Evolutionary conservation across 352 stramenopile species (phyloP).

Genomic region (Phytophthora sansomeana): DNA sequence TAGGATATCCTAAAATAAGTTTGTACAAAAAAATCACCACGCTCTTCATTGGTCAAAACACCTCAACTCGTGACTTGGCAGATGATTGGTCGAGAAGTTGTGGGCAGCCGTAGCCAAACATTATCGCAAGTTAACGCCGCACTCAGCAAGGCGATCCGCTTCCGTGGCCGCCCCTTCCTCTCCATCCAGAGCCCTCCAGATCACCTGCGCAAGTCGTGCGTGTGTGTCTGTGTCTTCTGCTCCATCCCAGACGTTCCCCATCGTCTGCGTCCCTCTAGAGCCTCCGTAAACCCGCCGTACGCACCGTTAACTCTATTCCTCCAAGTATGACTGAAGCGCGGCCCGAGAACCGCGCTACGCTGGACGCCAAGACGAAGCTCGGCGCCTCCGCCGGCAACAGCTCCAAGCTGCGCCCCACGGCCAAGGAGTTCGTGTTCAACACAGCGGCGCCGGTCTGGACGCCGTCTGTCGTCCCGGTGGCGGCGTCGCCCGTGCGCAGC

Average conservation of each 20-base stretch:
- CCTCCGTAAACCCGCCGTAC: background rate
- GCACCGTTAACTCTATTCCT: background rate
- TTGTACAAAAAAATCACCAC: no score
- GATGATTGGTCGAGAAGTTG: constrained; percentile 14
- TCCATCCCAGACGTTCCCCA: background rate
- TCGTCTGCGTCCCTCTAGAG: constrained; percentile 1
- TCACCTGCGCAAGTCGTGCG: constrained; percentile 41
- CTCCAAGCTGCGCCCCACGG: constrained; percentile 67
- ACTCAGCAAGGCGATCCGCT: constrained; percentile 1
- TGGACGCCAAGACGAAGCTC: constrained; percentile 30
- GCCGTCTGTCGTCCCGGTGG: constrained; percentile 19
- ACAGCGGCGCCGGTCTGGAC: constrained; percentile 59
- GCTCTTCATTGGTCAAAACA: no score
- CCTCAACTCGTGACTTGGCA: no score
- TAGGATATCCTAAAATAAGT: no score
- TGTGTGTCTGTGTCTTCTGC: constrained; percentile 28
- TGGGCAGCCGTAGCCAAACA: constrained; percentile 23
- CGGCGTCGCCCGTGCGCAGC: background rate
- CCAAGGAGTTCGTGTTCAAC: constrained; percentile 78
- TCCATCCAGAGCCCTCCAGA: constrained; percentile 4
- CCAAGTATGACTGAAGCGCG: constrained; percentile 39
- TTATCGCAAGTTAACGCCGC: no score
- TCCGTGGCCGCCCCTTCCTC: constrained; percentile 1
- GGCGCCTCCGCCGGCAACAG: constrained; percentile 6
- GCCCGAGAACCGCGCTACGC: constrained; percentile 21